Evolutionary conservation across 129 eudicot genomes (phyloP), one percentile per base, ranked within the genome.

Genomic region (Lactuca saligna): DNA sequence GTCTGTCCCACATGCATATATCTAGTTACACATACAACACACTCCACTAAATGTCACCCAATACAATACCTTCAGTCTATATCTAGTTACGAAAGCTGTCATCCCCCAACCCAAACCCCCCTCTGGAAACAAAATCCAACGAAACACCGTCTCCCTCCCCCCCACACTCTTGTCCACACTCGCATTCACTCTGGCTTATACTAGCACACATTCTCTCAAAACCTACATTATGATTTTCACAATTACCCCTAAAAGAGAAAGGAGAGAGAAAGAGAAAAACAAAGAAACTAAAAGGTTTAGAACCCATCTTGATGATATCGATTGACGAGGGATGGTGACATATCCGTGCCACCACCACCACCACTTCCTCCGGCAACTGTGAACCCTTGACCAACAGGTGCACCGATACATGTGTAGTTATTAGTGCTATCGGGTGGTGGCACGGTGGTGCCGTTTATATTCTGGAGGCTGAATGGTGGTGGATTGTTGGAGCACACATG

Each of bases 381-480:
- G 59, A 76, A 77, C 20, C 82, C 81, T 56, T 73, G 87, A 34
- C 84, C 86, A 17, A 91, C 91, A 15, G 94, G 96, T 11, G 96
- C 97, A 14, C 96, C 97, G 41, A 88, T 83, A 78, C 94, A 91
- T 6, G 97, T 88, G 80, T 91, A 91, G 63, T 79, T 83, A n/a
- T 6, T 76, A 9, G 64, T 38, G 66, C 69, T 50, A 4, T 78
- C 81, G 5, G 54, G 78, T 17, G 75, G 62, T 53, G 70, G 74
- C 14, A 75, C 31, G 4, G 54, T 20, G 42, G 41, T 6, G 7
- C 55, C 68, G 32, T 17, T 64, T 73, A 33, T 51, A 20, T 70
- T 20, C 8, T 72, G 66, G 61, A 57, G 54, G 53, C 55, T 42
- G 67, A 65, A 66, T 31, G 72, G 75, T 37, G 77, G 82, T 31